These are phyloP conservation scores for Firmiana major DNA, from an alignment of 345 rosid genomes.

Conservation along the genomic window DNA sequence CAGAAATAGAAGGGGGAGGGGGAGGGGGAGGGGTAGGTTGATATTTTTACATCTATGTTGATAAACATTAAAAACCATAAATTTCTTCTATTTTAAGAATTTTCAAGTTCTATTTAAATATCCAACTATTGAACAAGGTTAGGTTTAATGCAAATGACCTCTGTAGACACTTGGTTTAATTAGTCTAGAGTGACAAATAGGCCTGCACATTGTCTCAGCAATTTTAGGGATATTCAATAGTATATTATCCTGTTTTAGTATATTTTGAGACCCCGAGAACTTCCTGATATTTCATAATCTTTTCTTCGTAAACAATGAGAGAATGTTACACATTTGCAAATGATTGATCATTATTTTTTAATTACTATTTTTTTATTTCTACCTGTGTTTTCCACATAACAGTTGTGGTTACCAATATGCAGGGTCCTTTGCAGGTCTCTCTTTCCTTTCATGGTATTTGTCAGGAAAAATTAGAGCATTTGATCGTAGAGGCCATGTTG, in stretches of 20 bases:
- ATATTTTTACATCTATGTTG: background rate
- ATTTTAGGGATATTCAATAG: background rate
- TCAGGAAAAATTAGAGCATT: slow-evolving; percentile 64
- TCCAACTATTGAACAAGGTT: background rate
- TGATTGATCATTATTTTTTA: background rate
- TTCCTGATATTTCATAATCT: background rate
- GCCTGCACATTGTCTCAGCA: background rate
- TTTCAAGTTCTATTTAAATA: background rate
- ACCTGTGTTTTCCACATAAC: background rate
- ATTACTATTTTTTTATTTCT: background rate
- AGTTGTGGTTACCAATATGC: slow-evolving; percentile 4
- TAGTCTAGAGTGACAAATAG: background rate
- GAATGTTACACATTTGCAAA: background rate
- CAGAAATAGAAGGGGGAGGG: background rate
- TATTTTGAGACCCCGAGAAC: background rate
- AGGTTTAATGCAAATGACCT: no score
- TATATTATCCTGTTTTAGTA: background rate
- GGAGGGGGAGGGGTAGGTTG: background rate
- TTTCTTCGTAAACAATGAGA: background rate
- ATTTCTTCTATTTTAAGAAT: background rate
- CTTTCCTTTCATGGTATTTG: slow-evolving; percentile 57
- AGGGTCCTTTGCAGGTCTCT: slow-evolving; percentile 76
- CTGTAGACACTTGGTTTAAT: background rate
- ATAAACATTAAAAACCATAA: background rate
- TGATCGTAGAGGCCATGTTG: slow-evolving; percentile 48